phyloP scores from a whole-genome alignment of 148 eudicot species.

The Rhododendron ovatum region DNA sequence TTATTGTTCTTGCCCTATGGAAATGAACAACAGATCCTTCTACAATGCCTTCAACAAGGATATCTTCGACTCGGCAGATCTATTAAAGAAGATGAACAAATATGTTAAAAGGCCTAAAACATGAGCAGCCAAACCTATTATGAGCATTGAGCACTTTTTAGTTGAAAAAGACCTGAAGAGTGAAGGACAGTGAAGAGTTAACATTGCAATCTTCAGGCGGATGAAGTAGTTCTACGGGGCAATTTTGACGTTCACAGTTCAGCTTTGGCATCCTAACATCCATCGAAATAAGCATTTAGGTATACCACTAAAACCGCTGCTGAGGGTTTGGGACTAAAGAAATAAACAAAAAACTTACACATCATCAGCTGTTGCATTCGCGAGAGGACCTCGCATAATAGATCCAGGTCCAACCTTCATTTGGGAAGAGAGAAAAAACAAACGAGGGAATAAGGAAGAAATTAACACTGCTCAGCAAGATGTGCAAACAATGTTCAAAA shows the following conservation, averaged over 20 bases:
- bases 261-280: conserved; percentile 67
- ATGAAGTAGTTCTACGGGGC: conserved; percentile 80
- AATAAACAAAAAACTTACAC: conserved; percentile 47
- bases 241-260: conserved; percentile 65
- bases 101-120: not conserved
- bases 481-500: not conserved
- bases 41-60: conserved; percentile 76
- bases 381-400: conserved; percentile 72
- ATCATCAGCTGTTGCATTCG: conserved; percentile 50
- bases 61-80: conserved; percentile 96
- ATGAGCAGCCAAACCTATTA: not conserved
- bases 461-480: not conserved
- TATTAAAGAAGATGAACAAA: conserved; percentile 20
- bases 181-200: conserved; percentile 81
- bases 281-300: not conserved
- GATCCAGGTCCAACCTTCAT: conserved; percentile 92
- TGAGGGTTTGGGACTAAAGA: not conserved
- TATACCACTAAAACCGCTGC: not conserved
- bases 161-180: conserved; percentile 67
- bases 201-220: conserved; percentile 99
- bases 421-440: conserved; percentile 6
- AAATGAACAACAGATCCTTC: conserved; percentile 94
- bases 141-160: not conserved
- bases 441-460: conserved; percentile 2
- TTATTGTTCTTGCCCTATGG: conserved; percentile 78